Evolutionary conservation across 2,329 filamentous ascomycete species (phyloP).

Genomic region (Zymoseptoria ardabiliae): DNA sequence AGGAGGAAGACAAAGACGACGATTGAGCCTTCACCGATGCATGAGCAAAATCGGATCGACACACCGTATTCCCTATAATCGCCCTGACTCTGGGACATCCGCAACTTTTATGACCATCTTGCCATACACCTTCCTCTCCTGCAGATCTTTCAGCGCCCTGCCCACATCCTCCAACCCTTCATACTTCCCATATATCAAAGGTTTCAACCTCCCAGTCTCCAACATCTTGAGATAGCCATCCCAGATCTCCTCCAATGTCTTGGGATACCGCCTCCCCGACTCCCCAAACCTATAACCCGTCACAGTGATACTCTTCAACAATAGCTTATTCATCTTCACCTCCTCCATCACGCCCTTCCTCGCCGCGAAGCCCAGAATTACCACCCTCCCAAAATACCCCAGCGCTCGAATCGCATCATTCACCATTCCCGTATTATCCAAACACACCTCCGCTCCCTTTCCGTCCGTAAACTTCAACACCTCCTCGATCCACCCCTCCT

Average conservation of each 20-base stretch:
- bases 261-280: constrained; percentile 44
- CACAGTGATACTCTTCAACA: constrained; percentile 47
- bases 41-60: background rate
- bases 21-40: constrained; percentile 2
- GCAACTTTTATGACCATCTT: constrained; percentile 48
- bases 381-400: constrained; percentile 46
- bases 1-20: constrained; percentile 18
- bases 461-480: constrained; percentile 43
- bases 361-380: constrained; percentile 54
- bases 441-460: constrained; percentile 50
- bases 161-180: constrained; percentile 44
- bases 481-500: constrained; percentile 45
- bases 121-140: constrained; percentile 45
- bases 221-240: constrained; percentile 44
- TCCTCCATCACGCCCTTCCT: constrained; percentile 47
- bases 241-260: constrained; percentile 45
- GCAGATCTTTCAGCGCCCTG: constrained; percentile 46
- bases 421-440: constrained; percentile 52
- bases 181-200: constrained; percentile 46
- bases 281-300: constrained; percentile 54
- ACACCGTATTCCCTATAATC: constrained; percentile 12
- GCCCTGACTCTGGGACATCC: constrained; percentile 18
- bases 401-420: constrained; percentile 48
- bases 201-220: constrained; percentile 41
- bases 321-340: constrained; percentile 47